phyloP scores from a whole-genome alignment of 192 early-diverging fungal genomes.

The Coemansia sp. region DNA sequence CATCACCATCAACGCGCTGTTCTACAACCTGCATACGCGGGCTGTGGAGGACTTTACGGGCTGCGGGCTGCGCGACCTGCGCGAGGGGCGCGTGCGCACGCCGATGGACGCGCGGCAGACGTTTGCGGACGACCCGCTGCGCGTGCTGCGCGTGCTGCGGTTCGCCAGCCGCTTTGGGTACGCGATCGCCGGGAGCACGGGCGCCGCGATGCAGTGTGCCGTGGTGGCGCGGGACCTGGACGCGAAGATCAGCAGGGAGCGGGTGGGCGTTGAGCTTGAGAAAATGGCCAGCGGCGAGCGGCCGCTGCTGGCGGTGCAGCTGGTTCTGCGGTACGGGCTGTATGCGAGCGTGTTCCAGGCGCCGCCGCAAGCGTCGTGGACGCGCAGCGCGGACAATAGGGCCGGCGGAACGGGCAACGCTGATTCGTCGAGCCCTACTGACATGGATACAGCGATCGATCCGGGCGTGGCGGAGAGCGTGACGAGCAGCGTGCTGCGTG shows the following conservation, averaged over 20 bases:
- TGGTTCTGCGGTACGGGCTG: constrained; percentile 51
- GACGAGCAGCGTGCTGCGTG: constrained; percentile 7
- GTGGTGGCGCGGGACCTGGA: constrained; percentile 63
- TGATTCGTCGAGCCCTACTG: too few relatives aligned
- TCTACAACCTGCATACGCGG: constrained; percentile 90
- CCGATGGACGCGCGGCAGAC: constrained; percentile 88
- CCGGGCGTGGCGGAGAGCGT: neutral
- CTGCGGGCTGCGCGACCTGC: constrained; percentile 73
- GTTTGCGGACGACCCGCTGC: constrained; percentile 92
- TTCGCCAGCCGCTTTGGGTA: constrained; percentile 93
- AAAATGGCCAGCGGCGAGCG: constrained; percentile 82
- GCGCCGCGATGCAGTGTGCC: constrained; percentile 54
- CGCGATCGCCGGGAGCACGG: constrained; percentile 66
- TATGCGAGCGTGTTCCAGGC: constrained; percentile 33
- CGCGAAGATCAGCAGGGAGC: constrained; percentile 86
- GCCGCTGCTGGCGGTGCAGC: constrained; percentile 53
- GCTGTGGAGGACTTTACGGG: constrained; percentile 86
- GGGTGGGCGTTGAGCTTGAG: constrained; percentile 88
- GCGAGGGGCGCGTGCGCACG: constrained; percentile 73
- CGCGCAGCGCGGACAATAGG: neutral
- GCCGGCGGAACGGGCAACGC: too few relatives aligned
- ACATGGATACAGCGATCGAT: too few relatives aligned
- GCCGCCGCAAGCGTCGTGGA: constrained; percentile 6
- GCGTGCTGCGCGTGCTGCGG: constrained; percentile 89
- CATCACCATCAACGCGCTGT: constrained; percentile 95